phyloP scores from a whole-genome alignment of 169 alveolate species.

The Besnoitia besnoiti region DNA sequence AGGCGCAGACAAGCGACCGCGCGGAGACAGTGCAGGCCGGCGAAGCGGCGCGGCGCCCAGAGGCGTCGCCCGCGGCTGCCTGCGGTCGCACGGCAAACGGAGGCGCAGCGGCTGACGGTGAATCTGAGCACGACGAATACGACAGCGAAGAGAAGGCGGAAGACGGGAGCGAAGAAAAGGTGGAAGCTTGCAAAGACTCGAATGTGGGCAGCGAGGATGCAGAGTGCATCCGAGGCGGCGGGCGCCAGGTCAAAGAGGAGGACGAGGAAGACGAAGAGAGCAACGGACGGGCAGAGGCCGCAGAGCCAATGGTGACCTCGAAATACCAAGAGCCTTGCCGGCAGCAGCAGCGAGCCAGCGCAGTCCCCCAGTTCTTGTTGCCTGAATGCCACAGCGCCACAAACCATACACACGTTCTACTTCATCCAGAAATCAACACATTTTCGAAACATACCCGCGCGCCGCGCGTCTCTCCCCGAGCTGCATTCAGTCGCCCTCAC shows the following conservation, averaged over 20 bases:
- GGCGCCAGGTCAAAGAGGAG: background rate
- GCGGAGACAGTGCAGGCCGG: too few species aligned
- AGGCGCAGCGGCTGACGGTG: too few species aligned
- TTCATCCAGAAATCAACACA: too few species aligned
- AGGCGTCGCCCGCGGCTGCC: background rate
- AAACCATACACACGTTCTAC: too few species aligned
- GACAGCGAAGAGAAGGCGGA: background rate
- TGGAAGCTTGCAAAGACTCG: too few species aligned
- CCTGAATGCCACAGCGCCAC: too few species aligned
- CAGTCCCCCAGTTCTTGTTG: slow-evolving; percentile 22
- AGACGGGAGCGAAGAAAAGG: background rate
- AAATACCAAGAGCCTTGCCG: slow-evolving; percentile 28
- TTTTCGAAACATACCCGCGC: too few species aligned
- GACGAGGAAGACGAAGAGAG: background rate
- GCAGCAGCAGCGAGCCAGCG: slow-evolving; percentile 32
- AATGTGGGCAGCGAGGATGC: too few species aligned
- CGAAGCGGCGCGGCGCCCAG: background rate
- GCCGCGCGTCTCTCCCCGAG: too few species aligned
- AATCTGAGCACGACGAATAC: background rate
- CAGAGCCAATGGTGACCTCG: slow-evolving; percentile 20
- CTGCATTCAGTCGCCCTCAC: too few species aligned
- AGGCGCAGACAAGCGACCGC: too few species aligned
- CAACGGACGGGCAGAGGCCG: background rate
- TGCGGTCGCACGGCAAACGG: background rate
- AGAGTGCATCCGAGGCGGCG: background rate